Conservation (phyloP, 495 filamentous ascomycete genomes). For the Penicillium cinerascens region DNA sequence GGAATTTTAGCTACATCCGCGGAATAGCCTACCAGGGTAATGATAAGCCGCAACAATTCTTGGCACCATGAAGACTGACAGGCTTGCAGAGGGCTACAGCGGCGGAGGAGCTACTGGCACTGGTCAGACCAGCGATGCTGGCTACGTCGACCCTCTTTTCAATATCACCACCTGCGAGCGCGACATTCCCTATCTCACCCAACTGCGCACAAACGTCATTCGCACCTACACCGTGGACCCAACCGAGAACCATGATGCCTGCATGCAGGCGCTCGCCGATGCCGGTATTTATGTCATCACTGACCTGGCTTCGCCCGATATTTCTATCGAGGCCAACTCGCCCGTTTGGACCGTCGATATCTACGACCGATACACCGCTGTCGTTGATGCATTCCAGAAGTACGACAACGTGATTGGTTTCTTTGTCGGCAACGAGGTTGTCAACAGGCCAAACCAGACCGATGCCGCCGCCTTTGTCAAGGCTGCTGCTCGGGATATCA, state of each 20-base stretch:
- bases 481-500: slow-evolving; percentile 93
- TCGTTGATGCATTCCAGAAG: slow-evolving; percentile 74
- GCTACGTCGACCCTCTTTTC: slow-evolving; percentile 69
- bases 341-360: slow-evolving; percentile 76
- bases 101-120: too few species aligned
- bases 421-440: slow-evolving; percentile 97
- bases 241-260: slow-evolving; percentile 66
- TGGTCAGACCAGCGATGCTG: too few species aligned
- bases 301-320: slow-evolving; percentile 84
- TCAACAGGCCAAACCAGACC: slow-evolving; percentile 82
- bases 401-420: slow-evolving; percentile 93
- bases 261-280: slow-evolving; percentile 79
- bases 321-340: slow-evolving; percentile 66
- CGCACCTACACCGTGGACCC: slow-evolving; percentile 94
- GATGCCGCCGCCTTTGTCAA: slow-evolving; percentile 88
- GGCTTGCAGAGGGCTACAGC: too few species aligned
- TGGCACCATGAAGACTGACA: too few species aligned
- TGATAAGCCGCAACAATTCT: too few species aligned
- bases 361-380: slow-evolving; percentile 75
- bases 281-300: slow-evolving; percentile 94
- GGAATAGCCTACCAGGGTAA: slow-evolving; percentile 81
- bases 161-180: slow-evolving; percentile 67
- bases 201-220: slow-evolving; percentile 83
- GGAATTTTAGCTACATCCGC: slow-evolving; percentile 76
- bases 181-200: slow-evolving; percentile 75